Percentiles rank a stretch among this genome's conserved stretches.
Conservation (phyloP, 306 rosid species). For the Sicyos baderoa region DNA sequence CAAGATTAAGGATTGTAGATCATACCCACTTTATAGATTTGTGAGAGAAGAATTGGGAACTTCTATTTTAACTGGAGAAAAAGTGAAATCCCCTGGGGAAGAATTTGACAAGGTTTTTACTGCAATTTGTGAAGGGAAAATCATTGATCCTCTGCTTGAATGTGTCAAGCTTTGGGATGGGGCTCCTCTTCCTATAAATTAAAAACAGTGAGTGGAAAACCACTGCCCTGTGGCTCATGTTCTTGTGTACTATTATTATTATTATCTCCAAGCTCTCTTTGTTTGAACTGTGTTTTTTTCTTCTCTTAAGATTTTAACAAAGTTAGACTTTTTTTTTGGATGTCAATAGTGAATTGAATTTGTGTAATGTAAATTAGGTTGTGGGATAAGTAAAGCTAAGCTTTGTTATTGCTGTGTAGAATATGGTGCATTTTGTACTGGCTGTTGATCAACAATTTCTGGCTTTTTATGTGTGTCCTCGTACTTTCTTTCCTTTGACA, state of each 20-base stretch:
- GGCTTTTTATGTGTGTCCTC: neutral
- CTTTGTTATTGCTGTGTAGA: too few species aligned
- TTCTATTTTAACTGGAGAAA: conserved; percentile 37
- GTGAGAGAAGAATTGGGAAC: conserved; percentile 26
- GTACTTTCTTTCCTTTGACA: neutral
- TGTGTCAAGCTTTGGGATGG: conserved; percentile 9
- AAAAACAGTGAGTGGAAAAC: neutral
- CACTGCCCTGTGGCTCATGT: neutral
- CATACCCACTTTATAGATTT: conserved; percentile 36
- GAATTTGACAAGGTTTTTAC: conserved; percentile 46
- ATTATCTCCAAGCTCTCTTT: neutral
- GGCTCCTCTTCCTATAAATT: conserved; percentile 11
- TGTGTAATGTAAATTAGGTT: too few species aligned
- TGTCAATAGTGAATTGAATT: neutral
- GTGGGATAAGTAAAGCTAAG: neutral
- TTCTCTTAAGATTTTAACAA: neutral
- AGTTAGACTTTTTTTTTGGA: neutral
- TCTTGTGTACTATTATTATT: neutral
- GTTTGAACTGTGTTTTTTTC: neutral
- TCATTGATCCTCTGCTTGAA: conserved; percentile 31
- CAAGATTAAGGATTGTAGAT: conserved; percentile 34
- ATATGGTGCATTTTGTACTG: neutral
- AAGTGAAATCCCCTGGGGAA: conserved; percentile 40
- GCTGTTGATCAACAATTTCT: neutral
- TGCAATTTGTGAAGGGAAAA: conserved; percentile 38